These are phyloP conservation scores for Sambucus nigra DNA, from an alignment of 129 eudicot genomes.

Conservation along the genomic window DNA sequence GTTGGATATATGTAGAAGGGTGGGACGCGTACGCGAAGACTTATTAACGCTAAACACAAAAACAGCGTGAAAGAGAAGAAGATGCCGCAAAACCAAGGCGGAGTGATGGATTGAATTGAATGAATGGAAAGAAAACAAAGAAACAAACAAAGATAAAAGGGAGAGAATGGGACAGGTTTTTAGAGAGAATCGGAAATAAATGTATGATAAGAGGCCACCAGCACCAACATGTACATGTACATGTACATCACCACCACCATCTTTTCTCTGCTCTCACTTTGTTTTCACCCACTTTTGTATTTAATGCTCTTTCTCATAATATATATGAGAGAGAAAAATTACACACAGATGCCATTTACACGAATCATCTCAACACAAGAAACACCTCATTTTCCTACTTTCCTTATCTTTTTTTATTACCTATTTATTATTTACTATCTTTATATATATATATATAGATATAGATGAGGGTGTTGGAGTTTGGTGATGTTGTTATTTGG, in stretches of 20 bases:
- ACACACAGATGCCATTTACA: conserved; percentile 14
- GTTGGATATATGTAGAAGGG: neutral
- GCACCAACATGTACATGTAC: no score
- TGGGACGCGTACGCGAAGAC: conserved; percentile 6
- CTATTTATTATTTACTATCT: no score
- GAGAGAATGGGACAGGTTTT: neutral
- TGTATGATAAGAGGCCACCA: neutral
- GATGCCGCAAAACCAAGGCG: conserved; percentile 18
- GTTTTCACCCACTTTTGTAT: neutral
- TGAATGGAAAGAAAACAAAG: neutral
- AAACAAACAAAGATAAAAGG: neutral
- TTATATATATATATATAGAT: neutral
- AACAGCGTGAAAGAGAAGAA: conserved; percentile 45
- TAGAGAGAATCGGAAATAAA: neutral
- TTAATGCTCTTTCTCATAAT: no score
- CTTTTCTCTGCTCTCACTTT: neutral
- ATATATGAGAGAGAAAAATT: no score
- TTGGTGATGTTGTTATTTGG: neutral
- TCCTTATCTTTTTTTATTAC: neutral
- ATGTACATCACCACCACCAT: conserved; percentile 6
- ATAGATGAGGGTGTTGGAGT: neutral
- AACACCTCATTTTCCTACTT: neutral
- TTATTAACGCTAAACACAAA: conserved; percentile 53
- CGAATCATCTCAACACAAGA: conserved; percentile 17
- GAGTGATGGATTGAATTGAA: conserved; percentile 17